Percentiles rank a stretch among this genome's conserved stretches.
Evolutionary conservation across 2,329 filamentous ascomycete genomes (phyloP).

Genomic region (Colletotrichum sojae): DNA sequence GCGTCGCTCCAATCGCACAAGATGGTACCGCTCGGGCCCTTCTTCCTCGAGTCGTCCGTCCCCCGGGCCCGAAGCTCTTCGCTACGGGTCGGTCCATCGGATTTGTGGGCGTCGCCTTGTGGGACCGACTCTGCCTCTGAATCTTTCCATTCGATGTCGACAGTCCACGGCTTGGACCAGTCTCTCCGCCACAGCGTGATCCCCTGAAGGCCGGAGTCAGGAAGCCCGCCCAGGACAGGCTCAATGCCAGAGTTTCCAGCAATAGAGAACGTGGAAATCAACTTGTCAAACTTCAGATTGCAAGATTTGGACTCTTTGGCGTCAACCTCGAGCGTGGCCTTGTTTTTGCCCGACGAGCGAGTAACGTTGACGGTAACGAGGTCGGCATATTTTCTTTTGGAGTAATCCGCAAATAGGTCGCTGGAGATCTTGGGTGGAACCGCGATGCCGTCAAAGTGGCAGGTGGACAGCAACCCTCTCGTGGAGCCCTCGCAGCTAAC

Average conservation of each 20-base stretch:
- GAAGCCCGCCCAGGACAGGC: slow-evolving; percentile 74
- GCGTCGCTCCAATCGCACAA: slow-evolving; percentile 91
- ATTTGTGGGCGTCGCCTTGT: not conserved
- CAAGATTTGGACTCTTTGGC: slow-evolving; percentile 86
- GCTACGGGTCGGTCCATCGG: slow-evolving; percentile 24
- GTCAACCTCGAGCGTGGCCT: slow-evolving; percentile 75
- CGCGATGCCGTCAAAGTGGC: slow-evolving; percentile 75
- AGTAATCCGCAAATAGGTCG: slow-evolving; percentile 55
- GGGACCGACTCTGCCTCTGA: slow-evolving; percentile 34
- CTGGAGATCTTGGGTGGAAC: slow-evolving; percentile 66
- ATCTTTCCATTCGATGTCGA: slow-evolving; percentile 77
- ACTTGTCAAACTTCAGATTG: slow-evolving; percentile 78
- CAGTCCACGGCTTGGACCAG: slow-evolving; percentile 83
- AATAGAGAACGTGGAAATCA: slow-evolving; percentile 76
- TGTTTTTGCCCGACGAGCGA: slow-evolving; percentile 54
- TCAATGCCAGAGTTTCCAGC: slow-evolving; percentile 72
- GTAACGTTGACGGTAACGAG: slow-evolving; percentile 79
- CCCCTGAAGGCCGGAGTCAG: slow-evolving; percentile 74
- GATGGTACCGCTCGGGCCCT: slow-evolving; percentile 72
- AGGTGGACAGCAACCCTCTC: slow-evolving; percentile 69
- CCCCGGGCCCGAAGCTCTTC: slow-evolving; percentile 47
- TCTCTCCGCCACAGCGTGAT: slow-evolving; percentile 87
- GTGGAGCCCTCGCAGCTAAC: slow-evolving; percentile 65
- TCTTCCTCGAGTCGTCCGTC: slow-evolving; percentile 54
- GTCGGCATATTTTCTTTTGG: slow-evolving; percentile 57